phyloP scores from a whole-genome alignment of 78 protist species.

The Corallochytrium limacisporum region DNA sequence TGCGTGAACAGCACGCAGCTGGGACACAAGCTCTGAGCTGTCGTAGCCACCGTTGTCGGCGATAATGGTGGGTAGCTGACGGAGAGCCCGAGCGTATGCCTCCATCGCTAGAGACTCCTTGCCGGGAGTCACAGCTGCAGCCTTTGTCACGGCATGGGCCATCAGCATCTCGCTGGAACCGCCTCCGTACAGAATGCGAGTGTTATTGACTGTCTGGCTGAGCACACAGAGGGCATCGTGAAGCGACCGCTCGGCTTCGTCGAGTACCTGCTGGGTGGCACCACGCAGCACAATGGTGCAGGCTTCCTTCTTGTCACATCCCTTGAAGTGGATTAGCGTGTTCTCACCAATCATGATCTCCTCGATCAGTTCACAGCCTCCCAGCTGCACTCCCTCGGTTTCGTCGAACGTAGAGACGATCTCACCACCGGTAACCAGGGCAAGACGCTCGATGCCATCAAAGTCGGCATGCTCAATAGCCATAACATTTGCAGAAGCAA shows the following conservation, averaged over 20 bases:
- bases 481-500: constrained; percentile 74
- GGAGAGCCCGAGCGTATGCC: constrained; percentile 87
- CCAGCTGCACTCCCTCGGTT: constrained; percentile 74
- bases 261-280: constrained; percentile 83
- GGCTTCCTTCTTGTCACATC: constrained; percentile 77
- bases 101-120: constrained; percentile 94
- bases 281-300: constrained; percentile 98
- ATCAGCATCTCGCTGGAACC: constrained; percentile 86
- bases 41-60: constrained; percentile 96
- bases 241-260: constrained; percentile 97
- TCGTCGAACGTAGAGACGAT: constrained; percentile 94
- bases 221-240: constrained; percentile 99
- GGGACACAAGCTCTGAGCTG: constrained; percentile 64
- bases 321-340: constrained; percentile 71
- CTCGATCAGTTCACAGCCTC: constrained; percentile 77
- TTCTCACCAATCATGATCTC: constrained; percentile 99
- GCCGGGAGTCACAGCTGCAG: constrained; percentile 72
- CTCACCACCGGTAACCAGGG: constrained; percentile 68
- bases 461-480: constrained; percentile 98
- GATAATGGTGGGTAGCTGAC: constrained; percentile 81
- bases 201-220: constrained; percentile 61
- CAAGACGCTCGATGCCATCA: constrained; percentile 91
- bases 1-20: constrained; percentile 71
- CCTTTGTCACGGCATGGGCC: constrained; percentile 83
- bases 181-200: constrained; percentile 86